Evolutionary conservation across 352 stramenopile species (phyloP), one percentile per base, ranked within the genome.

Genomic region (Globisporangium canariense): DNA sequence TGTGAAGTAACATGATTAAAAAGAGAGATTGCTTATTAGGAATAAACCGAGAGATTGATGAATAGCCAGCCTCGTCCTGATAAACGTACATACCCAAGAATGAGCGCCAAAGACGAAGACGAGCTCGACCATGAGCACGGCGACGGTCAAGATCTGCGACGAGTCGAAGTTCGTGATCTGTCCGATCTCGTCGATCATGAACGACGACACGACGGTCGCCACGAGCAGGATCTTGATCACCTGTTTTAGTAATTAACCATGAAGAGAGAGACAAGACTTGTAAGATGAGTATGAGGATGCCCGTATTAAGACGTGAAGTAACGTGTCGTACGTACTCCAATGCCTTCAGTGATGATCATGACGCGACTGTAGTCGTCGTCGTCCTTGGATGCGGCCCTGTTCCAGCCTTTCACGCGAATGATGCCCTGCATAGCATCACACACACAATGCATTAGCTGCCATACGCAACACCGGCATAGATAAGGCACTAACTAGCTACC

Each of bases 271-370:
- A 28, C 25, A 28, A 2, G 25, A 28, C 2, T 28, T 28, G 25
- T 28, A 28, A 53, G 4, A n/a, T 28, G 32, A 53, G 47, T 16
- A 30, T 53, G 22, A 8, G 1, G 14, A 20, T 4, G 14, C 41
- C 14, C 41, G 20, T 20, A 47, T 47, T 14, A 47, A n/a, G 49
- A 6, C 4, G 49, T 20, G 10, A 16, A 9, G 8, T 41, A 20
- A 13, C 14, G n/a, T 14, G 25, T 6, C 2, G 22, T 16, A 60
- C 65, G 32, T 73, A 88, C 86, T 18, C 77, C 79, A 67, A 95
- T 93, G 55, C 84, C 81, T 61, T 95, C 86, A 0, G 84, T 92
- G 64, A 95, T 83, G 71, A 95, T 93, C 86, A 95, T 90, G 13
- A 92, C 79, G 54, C 86, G 73, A 70, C 83, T 91, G 62, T 92